A percentile compares a stretch with the other conserved stretches of the same genome.
Conservation (phyloP, 2,329 filamentous ascomycete genomes). For the Pseudogymnoascus sp. region DNA sequence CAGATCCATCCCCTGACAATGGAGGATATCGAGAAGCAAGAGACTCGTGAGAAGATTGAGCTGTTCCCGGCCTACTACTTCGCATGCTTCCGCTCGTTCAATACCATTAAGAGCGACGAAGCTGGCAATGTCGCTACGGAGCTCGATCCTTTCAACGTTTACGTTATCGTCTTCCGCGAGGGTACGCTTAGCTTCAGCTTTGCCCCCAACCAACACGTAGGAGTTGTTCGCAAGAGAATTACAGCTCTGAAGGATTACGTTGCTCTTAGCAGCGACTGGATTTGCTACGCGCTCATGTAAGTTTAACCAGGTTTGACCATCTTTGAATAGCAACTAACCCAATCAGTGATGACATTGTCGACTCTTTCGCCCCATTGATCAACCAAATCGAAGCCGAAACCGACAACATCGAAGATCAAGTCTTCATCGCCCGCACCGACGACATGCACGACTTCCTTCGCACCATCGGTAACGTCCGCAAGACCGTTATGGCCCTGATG, state of each 20-base stretch:
- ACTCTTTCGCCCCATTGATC: conserved; percentile 87
- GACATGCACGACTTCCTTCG: conserved; percentile 83
- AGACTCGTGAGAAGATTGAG: conserved; percentile 96
- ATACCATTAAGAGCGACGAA: conserved; percentile 61
- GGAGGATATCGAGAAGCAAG: conserved; percentile 91
- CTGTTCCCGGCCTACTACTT: conserved; percentile 98
- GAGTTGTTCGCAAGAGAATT: conserved; percentile 85
- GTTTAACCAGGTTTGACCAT: conserved; percentile 23
- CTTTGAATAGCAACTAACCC: conserved; percentile 11
- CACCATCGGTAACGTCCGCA: conserved; percentile 81
- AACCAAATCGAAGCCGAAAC: conserved; percentile 79
- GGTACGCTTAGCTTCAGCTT: conserved; percentile 95
- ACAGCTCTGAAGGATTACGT: conserved; percentile 91
- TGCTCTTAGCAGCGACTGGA: conserved; percentile 92
- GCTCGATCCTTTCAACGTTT: conserved; percentile 91
- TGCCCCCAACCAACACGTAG: conserved; percentile 74
- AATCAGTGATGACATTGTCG: conserved; percentile 83
- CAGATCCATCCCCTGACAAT: conserved; percentile 91
- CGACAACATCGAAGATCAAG: conserved; percentile 88
- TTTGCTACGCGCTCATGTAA: conserved; percentile 95
- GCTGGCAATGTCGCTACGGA: conserved; percentile 60
- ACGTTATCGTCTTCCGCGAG: conserved; percentile 93
- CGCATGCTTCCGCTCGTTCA: conserved; percentile 92
- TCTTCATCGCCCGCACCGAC: conserved; percentile 84
- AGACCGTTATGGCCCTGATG: conserved; percentile 90